These are phyloP conservation scores for Tetraselmis striata DNA, from an alignment of 139 green algal genomes.

Conservation along the genomic window DNA sequence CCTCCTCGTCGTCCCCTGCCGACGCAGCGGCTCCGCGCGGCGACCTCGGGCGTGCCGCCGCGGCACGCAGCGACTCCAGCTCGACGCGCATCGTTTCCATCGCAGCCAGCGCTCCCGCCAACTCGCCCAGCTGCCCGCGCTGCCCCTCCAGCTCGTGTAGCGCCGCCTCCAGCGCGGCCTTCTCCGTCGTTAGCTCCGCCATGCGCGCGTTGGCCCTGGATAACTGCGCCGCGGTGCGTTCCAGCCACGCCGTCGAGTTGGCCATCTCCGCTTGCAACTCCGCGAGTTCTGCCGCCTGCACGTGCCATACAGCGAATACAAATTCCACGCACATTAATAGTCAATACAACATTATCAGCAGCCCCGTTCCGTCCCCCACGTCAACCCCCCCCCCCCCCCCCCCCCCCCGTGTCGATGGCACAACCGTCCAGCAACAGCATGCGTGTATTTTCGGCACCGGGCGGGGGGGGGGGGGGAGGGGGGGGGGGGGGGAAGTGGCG, in stretches of 20 bases:
- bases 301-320: no score
- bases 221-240: not conserved
- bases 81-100: not conserved
- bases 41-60: not conserved
- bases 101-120: not conserved
- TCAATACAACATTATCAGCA: no score
- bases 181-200: not conserved
- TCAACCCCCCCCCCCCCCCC: no score
- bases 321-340: no score
- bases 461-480: no score
- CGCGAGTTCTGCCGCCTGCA: not conserved
- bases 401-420: no score
- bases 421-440: no score
- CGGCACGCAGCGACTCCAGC: not conserved
- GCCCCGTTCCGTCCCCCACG: no score
- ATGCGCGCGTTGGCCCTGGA: not conserved
- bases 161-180: not conserved
- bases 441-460: no score
- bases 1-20: not conserved
- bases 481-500: no score
- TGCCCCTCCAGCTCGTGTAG: not conserved
- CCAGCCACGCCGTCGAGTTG: not conserved
- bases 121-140: not conserved
- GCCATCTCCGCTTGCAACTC: not conserved
- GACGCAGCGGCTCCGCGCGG: not conserved